Evolutionary conservation across 1,284 basidiomycete species (phyloP).

Genomic region (Rhodotorula sp.): DNA sequence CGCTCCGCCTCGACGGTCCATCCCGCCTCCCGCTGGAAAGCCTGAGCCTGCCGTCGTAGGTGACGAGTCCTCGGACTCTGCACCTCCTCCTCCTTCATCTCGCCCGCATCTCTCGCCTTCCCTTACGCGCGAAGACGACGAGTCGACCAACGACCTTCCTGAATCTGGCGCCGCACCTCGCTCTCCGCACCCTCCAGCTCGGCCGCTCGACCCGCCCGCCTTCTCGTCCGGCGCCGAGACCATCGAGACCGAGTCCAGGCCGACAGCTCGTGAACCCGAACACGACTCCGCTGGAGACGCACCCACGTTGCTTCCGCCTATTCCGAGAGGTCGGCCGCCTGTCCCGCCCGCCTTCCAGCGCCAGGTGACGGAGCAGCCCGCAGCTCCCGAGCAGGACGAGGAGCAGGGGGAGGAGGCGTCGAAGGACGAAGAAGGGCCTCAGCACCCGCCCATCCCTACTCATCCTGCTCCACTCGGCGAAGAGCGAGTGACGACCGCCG

Average conservation of each 20-base stretch:
- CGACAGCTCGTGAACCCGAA: neutral
- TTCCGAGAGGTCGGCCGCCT: neutral
- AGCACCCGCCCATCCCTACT: slow-evolving; percentile 23
- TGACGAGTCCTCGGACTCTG: neutral
- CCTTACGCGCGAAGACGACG: slow-evolving; percentile 12
- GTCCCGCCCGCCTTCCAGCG: slow-evolving; percentile 6
- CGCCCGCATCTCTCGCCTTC: slow-evolving; percentile 19
- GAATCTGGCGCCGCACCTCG: neutral
- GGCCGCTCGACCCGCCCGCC: slow-evolving; percentile 7
- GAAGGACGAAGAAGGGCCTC: neutral
- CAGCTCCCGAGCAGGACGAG: neutral
- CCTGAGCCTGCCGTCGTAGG: neutral
- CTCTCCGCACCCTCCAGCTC: neutral
- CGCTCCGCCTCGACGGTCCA: neutral
- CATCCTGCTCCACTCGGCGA: slow-evolving; percentile 7
- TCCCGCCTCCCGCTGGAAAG: neutral
- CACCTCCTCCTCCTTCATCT: neutral
- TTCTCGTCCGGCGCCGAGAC: slow-evolving; percentile 11
- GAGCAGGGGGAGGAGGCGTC: neutral
- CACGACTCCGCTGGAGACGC: neutral
- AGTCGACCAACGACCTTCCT: slow-evolving; percentile 15
- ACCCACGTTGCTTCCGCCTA: neutral
- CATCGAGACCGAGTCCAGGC: slow-evolving; percentile 2
- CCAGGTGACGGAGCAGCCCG: neutral
- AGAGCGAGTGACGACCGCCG: slow-evolving; percentile 15